Base-by-base conservation (phyloP, 108 stramenopile species). In the Cyclostephanos tholiformis region DNA sequence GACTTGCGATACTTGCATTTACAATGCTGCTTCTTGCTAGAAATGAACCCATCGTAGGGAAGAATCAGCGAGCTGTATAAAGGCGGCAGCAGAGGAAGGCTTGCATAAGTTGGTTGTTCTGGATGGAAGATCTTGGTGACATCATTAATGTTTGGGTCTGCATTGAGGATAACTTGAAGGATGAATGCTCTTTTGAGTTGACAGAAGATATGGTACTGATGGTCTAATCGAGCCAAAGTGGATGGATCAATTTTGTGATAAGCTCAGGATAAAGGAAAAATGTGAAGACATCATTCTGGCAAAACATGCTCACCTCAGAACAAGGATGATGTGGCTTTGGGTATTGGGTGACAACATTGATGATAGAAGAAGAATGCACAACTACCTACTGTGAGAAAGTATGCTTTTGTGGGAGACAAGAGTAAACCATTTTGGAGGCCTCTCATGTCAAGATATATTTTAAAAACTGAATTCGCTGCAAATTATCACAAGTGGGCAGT, bases 1-100 rank as follows among this genome's bases (percentile, higher is more conserved):
- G 84, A 77, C 69, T 86, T 87, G 52, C 89, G 74, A 71, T 90
- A 85, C 19, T 62, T 62, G 30, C 79, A 61, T 26, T 71, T 77
- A 19, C 72, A 46, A 14, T 63, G 61, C 30, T 65, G 50, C 25
- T 16, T 52, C 22, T 73, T 73, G 19, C 72, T 63, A 0, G 72
- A 63, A 26, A 73, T 12, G 62, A 56, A 51, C 72, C 72, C 65
- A 19, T 73, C 72, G 20, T 72, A 29, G 0, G 69, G 58, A n/a
- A 70, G 50, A 22, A 72, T 39, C 25, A 79, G 38, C 10, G 67
- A 58, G 9, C 5, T n/a, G 39, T 72, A 79, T 25, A 49, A 25
- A 20, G 29, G 20, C 10, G 71, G 78, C 23, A 79, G 78, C 22
- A 43, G 26, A 5, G 78, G 78, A 46, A 46, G 44, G 44, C 44